Evolutionary conservation across 164 flowering plant species (phyloP), one percentile per base, ranked within the genome.

Genomic region (Amborella trichopoda): DNA sequence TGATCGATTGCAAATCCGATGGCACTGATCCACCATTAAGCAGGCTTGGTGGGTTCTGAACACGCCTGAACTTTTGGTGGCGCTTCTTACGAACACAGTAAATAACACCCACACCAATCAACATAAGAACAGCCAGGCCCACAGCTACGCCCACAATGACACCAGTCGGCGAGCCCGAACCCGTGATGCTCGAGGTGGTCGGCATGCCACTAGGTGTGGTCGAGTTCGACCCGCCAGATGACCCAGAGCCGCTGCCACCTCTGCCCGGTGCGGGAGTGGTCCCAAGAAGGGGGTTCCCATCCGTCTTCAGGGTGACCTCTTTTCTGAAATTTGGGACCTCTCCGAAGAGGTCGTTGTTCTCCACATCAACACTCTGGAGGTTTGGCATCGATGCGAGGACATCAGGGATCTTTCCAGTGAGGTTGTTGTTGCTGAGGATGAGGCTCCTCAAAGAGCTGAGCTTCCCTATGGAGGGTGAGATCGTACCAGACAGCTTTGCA

Each of bases 301-400:
- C 6, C 6, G 58, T 28, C 9, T 34, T 68, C 41, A 76, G 36
- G 4, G 22, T 46, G 48, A 77, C 77, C 2, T 26, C 21, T 0
- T 51, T 0, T 0, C 52, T 17, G 50, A 76, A 72, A 10, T 1
- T 23, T 0, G 81, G 83, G n/a, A 68, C 25, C 28, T 56, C 50
- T 9, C 81, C 87, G 2, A 49, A 46, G 8, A 80, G 61, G 26
- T 80, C 71, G 30, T 80, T 80, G 56, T 80, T 80, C 4, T 78
- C 65, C 23, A 77, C 71, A 59, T 80, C 87, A 14, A 80, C 12
- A 11, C 43, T 23, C 40, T 65, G 62, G 16, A 80, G 68, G 27
- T 65, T 48, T 20, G 53, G 28, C 34, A 80, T 37, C 4, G 33
- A 23, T 0, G 75, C 52, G 62, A 80, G 55, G 28, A 51, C 50